Evolutionary conservation across 257 asterid species (phyloP).

Genomic region (Jacaranda copaia): DNA sequence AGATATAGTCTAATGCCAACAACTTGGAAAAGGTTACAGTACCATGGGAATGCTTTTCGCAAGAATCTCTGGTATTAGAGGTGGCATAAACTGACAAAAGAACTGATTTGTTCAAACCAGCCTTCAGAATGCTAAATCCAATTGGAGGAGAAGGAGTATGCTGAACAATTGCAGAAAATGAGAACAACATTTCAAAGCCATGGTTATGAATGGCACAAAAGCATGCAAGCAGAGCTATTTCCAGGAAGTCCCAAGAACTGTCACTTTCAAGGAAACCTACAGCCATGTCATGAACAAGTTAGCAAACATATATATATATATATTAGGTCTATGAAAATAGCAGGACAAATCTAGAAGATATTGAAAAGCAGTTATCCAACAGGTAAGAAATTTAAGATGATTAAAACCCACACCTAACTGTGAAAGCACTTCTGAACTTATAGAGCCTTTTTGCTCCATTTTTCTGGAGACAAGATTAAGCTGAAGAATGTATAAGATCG

Average conservation of each 20-base stretch:
- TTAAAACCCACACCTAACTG: slow-evolving; percentile 78
- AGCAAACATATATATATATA: slow-evolving; percentile 25
- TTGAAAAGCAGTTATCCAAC: slow-evolving; percentile 32
- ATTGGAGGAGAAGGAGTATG: slow-evolving; percentile 85
- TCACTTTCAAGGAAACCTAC: slow-evolving; percentile 87
- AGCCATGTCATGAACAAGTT: slow-evolving; percentile 42
- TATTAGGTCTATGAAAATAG: background rate
- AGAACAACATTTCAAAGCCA: slow-evolving; percentile 89
- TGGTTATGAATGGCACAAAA: slow-evolving; percentile 94
- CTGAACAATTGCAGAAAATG: slow-evolving; percentile 90
- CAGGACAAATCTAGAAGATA: slow-evolving; percentile 30
- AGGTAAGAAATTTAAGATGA: slow-evolving; percentile 36
- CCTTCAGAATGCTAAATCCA: slow-evolving; percentile 97
- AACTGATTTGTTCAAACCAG: slow-evolving; percentile 98
- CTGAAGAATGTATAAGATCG: slow-evolving; percentile 86
- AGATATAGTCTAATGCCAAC: slow-evolving; percentile 4
- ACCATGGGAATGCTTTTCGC: slow-evolving; percentile 80
- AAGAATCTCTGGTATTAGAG: slow-evolving; percentile 64
- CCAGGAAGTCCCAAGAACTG: slow-evolving; percentile 81
- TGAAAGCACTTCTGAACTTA: slow-evolving; percentile 69
- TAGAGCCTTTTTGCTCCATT: slow-evolving; percentile 70
- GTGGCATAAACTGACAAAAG: slow-evolving; percentile 94
- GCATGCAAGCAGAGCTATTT: slow-evolving; percentile 92
- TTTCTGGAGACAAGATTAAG: slow-evolving; percentile 77
- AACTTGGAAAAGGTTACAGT: slow-evolving; percentile 42